Evolutionary conservation across 2,329 filamentous ascomycete species (phyloP).

Genomic region (Sporothrix sp.): DNA sequence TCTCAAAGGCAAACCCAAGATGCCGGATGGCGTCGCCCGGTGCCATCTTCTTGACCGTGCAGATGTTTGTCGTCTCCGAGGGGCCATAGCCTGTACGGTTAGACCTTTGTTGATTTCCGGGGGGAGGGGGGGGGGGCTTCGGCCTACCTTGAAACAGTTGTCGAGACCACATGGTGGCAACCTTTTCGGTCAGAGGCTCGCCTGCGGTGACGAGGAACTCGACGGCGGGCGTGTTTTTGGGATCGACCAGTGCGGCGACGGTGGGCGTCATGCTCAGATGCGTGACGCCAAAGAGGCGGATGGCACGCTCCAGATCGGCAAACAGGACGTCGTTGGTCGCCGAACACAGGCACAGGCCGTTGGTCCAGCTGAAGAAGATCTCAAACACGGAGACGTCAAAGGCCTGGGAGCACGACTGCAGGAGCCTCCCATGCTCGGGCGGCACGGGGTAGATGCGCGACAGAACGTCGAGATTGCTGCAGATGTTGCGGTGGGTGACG

Average conservation of each 20-base stretch:
- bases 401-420: conserved; percentile 75
- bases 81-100: conserved; percentile 54
- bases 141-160: conserved; percentile 58
- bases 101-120: not conserved
- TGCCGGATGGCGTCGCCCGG: conserved; percentile 55
- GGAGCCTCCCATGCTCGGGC: conserved; percentile 38
- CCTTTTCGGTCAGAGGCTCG: conserved; percentile 64
- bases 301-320: conserved; percentile 57
- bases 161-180: conserved; percentile 58
- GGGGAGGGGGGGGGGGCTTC: not conserved
- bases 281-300: conserved; percentile 55
- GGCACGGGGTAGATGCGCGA: conserved; percentile 53
- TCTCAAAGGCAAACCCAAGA: conserved; percentile 64
- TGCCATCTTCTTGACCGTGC: conserved; percentile 59
- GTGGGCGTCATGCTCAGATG: conserved; percentile 82
- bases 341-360: conserved; percentile 69
- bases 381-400: conserved; percentile 89
- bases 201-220: conserved; percentile 72
- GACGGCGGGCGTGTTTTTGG: conserved; percentile 58
- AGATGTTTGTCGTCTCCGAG: conserved; percentile 82
- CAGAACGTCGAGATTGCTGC: conserved; percentile 64
- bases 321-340: conserved; percentile 66
- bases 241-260: conserved; percentile 65
- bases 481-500: conserved; percentile 64
- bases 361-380: conserved; percentile 75